Percentiles rank a stretch among this genome's conserved stretches.
These are phyloP conservation scores for Lachnellula willkommii DNA, from an alignment of 2,329 filamentous ascomycete genomes.

Conservation along the genomic window DNA sequence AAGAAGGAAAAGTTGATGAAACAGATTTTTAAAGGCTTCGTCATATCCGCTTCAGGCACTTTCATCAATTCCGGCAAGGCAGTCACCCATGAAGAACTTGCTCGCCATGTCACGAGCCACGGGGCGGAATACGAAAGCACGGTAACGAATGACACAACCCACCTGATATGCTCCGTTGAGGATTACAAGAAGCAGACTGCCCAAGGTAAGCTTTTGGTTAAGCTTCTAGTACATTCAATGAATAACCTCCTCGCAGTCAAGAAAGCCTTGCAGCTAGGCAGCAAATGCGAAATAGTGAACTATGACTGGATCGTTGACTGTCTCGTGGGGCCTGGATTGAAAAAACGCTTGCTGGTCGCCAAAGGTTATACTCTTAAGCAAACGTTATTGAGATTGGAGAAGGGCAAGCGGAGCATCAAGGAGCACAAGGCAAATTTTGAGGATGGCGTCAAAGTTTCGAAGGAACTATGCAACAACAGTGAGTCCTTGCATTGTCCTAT, in stretches of 20 bases:
- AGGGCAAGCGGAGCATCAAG: conserved; percentile 37
- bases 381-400: conserved; percentile 20
- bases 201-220: conserved; percentile 18
- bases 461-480: conserved; percentile 47
- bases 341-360: conserved; percentile 22
- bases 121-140: conserved; percentile 52
- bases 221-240: background rate
- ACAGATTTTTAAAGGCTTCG: conserved; percentile 46
- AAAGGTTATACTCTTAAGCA: conserved; percentile 21
- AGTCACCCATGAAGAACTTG: conserved; percentile 50
- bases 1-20: conserved; percentile 17
- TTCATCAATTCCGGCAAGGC: conserved; percentile 37
- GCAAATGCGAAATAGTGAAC: conserved; percentile 39
- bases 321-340: conserved; percentile 28
- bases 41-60: conserved; percentile 54
- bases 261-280: conserved; percentile 33
- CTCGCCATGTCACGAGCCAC: conserved; percentile 58
- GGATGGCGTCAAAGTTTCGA: conserved; percentile 31
- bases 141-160: conserved; percentile 57
- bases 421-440: conserved; percentile 31
- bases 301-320: conserved; percentile 43
- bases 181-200: conserved; percentile 45
- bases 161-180: conserved; percentile 62
- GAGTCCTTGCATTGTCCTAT: conserved; percentile 21
- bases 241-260: conserved; percentile 31